Base-by-base conservation (phyloP, 371 early-diverging fungal species). In the Lichtheimia ramosa region DNA sequence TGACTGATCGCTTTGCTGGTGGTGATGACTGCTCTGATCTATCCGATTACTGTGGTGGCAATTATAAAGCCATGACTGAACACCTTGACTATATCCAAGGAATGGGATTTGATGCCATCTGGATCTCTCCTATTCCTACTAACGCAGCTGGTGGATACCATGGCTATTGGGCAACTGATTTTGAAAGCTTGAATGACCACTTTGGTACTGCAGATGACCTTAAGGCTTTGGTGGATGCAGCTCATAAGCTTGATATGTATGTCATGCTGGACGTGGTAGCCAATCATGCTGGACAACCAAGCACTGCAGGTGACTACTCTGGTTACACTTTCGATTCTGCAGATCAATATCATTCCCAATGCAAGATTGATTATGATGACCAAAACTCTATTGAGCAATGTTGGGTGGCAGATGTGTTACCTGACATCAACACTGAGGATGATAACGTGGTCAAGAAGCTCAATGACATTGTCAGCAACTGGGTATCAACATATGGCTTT, bases 181-280 rank as follows among this genome's bases (percentile, higher is more conserved):
- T 79, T 48, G 51, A 71, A 18, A 23, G 27, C 3, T 18, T 79
- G 4, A 79, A 81, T 56, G 24, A 57, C 14, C 59, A 81, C 21
- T 81, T 79, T 73, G 81, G 81, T 3, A 59, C 74, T 3, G 51
- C 59, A 3, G 58, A 75, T 25, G 77, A 79, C 7, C 51, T 81
- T 14, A 62, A 67, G 27, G 60, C 58, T 3, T 54, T 81, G 39
- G 68, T 79, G 3, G 16, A 16, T 3, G 77, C 62, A 15, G 78
- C 79, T 7, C 78, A 79, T 48, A 57, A 52, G 12, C 24, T 34
- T 14, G 62, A 54, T 27, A 75, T 78, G 56, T 70, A 63, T 53
- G 73, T 78, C 50, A 79, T 79, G 79, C 58, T 77, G 15, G 77
- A 78, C 42, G 74, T 78, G 12, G 81, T 81, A 0, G 68, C 79